Evolutionary conservation across 768 basidiomycete genomes (phyloP).

Genomic region (Suillus subaureus): DNA sequence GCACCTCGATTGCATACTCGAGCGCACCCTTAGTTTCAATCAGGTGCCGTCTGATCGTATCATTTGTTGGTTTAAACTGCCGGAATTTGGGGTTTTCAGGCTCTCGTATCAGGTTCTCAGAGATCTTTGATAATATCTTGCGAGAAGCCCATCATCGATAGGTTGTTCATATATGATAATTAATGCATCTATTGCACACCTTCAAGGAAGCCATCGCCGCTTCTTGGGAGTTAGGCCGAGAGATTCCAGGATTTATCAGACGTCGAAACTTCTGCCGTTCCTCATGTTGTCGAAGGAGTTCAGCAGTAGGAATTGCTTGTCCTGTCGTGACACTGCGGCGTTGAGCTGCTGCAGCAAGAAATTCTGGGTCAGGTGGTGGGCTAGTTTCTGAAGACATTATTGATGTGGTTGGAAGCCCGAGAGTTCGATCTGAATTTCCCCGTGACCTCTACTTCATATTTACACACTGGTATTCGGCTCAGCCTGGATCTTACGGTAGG

Average conservation of each 20-base stretch:
- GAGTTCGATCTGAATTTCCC: neutral
- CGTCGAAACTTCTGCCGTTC: slow-evolving; percentile 72
- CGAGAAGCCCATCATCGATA: slow-evolving; percentile 13
- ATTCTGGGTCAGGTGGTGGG: slow-evolving; percentile 21
- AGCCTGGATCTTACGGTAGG: neutral
- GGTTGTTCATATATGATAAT: neutral
- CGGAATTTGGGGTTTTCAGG: slow-evolving; percentile 74
- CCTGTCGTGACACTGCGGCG: slow-evolving; percentile 20
- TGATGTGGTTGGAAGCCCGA: neutral
- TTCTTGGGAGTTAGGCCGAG: slow-evolving; percentile 66
- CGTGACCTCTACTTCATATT: neutral
- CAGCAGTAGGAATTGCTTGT: slow-evolving; percentile 9
- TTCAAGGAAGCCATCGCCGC: slow-evolving; percentile 63
- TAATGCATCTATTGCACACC: slow-evolving; percentile 40
- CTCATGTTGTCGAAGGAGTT: slow-evolving; percentile 54
- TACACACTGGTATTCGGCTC: neutral
- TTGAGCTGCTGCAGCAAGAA: slow-evolving; percentile 32
- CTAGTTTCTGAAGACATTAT: neutral
- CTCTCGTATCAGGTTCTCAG: slow-evolving; percentile 73
- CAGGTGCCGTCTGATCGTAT: slow-evolving; percentile 61
- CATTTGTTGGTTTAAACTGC: slow-evolving; percentile 78
- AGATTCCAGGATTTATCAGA: slow-evolving; percentile 77
- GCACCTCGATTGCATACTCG: slow-evolving; percentile 78
- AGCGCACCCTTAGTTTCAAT: slow-evolving; percentile 72
- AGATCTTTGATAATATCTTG: slow-evolving; percentile 67